These are phyloP conservation scores for Ascochyta koolunga DNA, from an alignment of 2,329 filamentous ascomycete species.

Conservation along the genomic window DNA sequence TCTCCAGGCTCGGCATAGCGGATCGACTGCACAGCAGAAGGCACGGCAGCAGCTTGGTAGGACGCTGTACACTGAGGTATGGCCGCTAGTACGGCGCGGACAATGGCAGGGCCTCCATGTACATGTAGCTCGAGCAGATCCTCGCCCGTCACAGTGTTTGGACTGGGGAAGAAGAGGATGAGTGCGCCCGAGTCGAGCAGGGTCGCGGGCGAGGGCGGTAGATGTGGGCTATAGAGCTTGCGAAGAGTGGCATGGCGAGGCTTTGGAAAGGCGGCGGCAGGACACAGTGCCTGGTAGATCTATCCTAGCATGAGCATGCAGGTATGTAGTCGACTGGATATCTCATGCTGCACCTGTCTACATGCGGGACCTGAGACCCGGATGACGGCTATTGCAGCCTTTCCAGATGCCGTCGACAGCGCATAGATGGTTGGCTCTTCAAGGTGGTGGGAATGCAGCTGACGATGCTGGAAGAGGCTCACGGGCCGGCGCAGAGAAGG, in stretches of 20 bases:
- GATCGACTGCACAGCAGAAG: slow-evolving; percentile 50
- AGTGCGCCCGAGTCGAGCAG: slow-evolving; percentile 79
- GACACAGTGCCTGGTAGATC: slow-evolving; percentile 71
- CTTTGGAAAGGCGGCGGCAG: slow-evolving; percentile 58
- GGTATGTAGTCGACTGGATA: background rate
- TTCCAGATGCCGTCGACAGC: slow-evolving; percentile 82
- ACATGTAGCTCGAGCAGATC: slow-evolving; percentile 91
- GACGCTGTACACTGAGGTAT: slow-evolving; percentile 63
- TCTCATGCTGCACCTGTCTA: slow-evolving; percentile 58
- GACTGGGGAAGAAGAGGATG: slow-evolving; percentile 80
- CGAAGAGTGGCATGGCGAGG: slow-evolving; percentile 73
- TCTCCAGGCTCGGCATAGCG: slow-evolving; percentile 94
- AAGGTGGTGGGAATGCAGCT: slow-evolving; percentile 20
- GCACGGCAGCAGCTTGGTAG: background rate
- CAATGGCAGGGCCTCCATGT: slow-evolving; percentile 89
- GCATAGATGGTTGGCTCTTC: slow-evolving; percentile 78
- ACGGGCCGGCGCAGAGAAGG: slow-evolving; percentile 18
- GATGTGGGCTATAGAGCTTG: slow-evolving; percentile 68
- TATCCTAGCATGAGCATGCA: slow-evolving; percentile 39
- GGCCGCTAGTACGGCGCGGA: slow-evolving; percentile 81
- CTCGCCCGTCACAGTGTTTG: slow-evolving; percentile 87
- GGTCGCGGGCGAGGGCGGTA: slow-evolving; percentile 48
- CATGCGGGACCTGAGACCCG: slow-evolving; percentile 83
- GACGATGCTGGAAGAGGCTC: slow-evolving; percentile 19
- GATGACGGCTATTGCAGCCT: slow-evolving; percentile 88